Percentiles rank a stretch among this genome's conserved stretches.
Conservation (phyloP, 768 basidiomycete species). For the Amanita pallidorosea region DNA sequence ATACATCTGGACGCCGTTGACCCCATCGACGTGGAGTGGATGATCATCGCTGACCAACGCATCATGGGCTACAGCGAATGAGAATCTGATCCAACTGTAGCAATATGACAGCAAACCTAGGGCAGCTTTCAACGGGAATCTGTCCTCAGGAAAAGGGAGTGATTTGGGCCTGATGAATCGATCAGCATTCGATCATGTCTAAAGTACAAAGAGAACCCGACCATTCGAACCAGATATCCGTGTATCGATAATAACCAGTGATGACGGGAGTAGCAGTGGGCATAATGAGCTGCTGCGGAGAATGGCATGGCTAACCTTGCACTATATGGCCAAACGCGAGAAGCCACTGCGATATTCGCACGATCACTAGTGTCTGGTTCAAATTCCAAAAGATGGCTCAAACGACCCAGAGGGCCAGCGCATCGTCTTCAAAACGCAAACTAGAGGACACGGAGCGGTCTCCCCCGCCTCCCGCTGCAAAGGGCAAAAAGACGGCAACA, state of each 20-base stretch:
- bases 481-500: constrained; percentile 44
- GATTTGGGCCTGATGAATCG: constrained; percentile 41
- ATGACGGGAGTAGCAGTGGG: constrained; percentile 29
- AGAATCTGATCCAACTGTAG: not conserved
- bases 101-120: constrained; percentile 28
- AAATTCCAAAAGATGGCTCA: constrained; percentile 44
- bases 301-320: constrained; percentile 7
- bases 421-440: constrained; percentile 37
- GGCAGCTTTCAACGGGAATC: constrained; percentile 54
- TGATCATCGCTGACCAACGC: constrained; percentile 60
- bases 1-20: constrained; percentile 61
- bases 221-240: constrained; percentile 82
- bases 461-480: constrained; percentile 36
- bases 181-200: not conserved
- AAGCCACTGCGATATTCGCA: constrained; percentile 7
- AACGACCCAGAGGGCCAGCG: constrained; percentile 40
- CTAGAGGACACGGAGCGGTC: constrained; percentile 30
- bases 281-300: constrained; percentile 10
- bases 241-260: constrained; percentile 74
- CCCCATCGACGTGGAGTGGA: constrained; percentile 54
- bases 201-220: constrained; percentile 15
- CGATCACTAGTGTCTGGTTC: constrained; percentile 11
- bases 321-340: too few relatives aligned
- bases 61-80: constrained; percentile 39
- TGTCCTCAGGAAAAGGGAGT: constrained; percentile 49